Conservation (phyloP, 2,329 filamentous ascomycete species). For the Phaeoacremonium minimum region DNA sequence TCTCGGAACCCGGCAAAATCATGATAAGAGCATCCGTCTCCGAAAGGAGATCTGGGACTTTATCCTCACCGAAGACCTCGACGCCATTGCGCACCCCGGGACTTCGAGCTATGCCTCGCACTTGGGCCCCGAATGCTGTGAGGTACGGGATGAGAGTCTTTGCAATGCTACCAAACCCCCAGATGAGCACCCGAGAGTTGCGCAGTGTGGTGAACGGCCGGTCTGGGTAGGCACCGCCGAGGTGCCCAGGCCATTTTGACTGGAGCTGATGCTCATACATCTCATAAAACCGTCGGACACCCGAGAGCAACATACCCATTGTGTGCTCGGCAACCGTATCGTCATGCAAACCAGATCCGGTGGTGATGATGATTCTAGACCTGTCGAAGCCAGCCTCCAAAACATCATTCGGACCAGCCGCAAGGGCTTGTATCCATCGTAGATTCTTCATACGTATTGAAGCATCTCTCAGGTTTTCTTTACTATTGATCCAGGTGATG, state of each 20-base stretch:
- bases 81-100: constrained; percentile 34
- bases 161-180: constrained; percentile 47
- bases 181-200: constrained; percentile 36
- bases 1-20: constrained; percentile 37
- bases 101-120: constrained; percentile 32
- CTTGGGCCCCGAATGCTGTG: constrained; percentile 31
- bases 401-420: constrained; percentile 63
- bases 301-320: constrained; percentile 50
- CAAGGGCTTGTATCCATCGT: constrained; percentile 63
- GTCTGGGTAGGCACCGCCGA: constrained; percentile 58
- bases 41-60: constrained; percentile 29
- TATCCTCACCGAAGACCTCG: constrained; percentile 34
- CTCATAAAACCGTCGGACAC: constrained; percentile 54
- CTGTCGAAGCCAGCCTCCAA: constrained; percentile 56
- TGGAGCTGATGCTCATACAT: constrained; percentile 59
- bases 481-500: constrained; percentile 57
- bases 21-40: constrained; percentile 43
- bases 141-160: constrained; percentile 36
- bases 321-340: constrained; percentile 62
- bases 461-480: constrained; percentile 55
- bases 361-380: constrained; percentile 46
- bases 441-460: constrained; percentile 50
- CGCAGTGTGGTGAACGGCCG: constrained; percentile 45
- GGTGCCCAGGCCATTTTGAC: constrained; percentile 54
- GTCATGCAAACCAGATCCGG: constrained; percentile 61